A percentile compares a stretch with the other conserved stretches of the same genome.
Evolutionary conservation across 306 rosid species (phyloP).

Genomic region (Sesbania bispinosa): DNA sequence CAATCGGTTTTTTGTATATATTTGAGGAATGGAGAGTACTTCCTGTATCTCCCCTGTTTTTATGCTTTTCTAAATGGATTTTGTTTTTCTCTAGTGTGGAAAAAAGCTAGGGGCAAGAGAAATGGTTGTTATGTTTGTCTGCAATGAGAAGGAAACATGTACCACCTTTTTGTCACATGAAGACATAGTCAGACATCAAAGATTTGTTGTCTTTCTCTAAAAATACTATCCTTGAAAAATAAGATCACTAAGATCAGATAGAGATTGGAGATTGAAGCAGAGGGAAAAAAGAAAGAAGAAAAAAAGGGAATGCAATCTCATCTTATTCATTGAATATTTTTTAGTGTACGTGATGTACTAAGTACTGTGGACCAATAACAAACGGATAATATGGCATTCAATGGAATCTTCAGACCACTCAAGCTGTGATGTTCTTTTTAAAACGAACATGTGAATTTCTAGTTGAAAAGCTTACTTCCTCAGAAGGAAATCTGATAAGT

Average conservation of each 20-base stretch:
- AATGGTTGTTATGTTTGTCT: background rate
- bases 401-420: conserved; percentile 4
- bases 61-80: background rate
- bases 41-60: background rate
- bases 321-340: background rate
- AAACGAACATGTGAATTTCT: background rate
- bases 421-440: background rate
- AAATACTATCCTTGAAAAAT: background rate
- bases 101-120: background rate
- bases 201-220: background rate
- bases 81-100: background rate
- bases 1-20: conserved; percentile 10
- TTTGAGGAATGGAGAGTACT: conserved; percentile 1
- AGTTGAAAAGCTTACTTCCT: background rate
- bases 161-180: background rate
- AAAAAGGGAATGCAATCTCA: background rate
- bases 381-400: background rate
- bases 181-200: background rate
- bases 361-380: background rate
- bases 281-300: background rate
- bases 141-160: background rate
- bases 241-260: background rate
- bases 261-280: background rate
- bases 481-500: conserved; percentile 2
- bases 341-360: background rate